A percentile compares a stretch with the other conserved stretches of the same genome.
These are phyloP conservation scores for Penicillium hesseltinei DNA, from an alignment of 2,329 filamentous ascomycete genomes.

Conservation along the genomic window DNA sequence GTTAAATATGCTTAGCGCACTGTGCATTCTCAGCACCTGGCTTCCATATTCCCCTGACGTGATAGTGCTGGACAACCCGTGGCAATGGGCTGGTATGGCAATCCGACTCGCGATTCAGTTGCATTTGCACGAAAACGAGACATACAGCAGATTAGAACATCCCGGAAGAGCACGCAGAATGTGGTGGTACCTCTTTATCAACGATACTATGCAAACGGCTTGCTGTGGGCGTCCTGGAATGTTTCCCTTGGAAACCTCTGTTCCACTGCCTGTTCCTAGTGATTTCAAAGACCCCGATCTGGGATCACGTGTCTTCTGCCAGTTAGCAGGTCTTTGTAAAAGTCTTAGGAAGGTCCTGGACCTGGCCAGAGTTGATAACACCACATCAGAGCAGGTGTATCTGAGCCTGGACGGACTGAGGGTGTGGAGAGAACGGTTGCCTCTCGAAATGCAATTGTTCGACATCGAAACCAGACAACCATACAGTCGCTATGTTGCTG, in stretches of 20 bases:
- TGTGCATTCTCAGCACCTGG: conserved; percentile 9
- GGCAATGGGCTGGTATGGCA: conserved; percentile 15
- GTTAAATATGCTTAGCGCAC: conserved; percentile 4
- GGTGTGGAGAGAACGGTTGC: conserved; percentile 4
- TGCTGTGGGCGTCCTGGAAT: conserved; percentile 13
- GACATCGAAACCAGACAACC: neutral
- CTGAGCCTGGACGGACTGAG: neutral
- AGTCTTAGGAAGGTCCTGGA: neutral
- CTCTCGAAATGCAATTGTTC: conserved; percentile 6
- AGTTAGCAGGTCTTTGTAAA: conserved; percentile 1
- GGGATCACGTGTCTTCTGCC: conserved; percentile 3
- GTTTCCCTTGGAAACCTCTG: conserved; percentile 9
- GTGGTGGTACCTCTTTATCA: conserved; percentile 14
- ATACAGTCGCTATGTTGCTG: conserved; percentile 4
- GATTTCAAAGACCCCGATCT: conserved; percentile 9
- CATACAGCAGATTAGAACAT: conserved; percentile 1
- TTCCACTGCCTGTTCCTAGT: neutral
- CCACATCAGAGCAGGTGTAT: neutral
- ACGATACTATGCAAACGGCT: conserved; percentile 14
- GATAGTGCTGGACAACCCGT: conserved; percentile 10
- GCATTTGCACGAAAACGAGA: conserved; percentile 5
- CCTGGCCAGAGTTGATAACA: neutral
- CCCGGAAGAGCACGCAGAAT: conserved; percentile 6
- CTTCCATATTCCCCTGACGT: conserved; percentile 5
- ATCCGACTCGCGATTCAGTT: conserved; percentile 11